Conservation (phyloP, 768 basidiomycete species). For the Lactifluus volemus region DNA sequence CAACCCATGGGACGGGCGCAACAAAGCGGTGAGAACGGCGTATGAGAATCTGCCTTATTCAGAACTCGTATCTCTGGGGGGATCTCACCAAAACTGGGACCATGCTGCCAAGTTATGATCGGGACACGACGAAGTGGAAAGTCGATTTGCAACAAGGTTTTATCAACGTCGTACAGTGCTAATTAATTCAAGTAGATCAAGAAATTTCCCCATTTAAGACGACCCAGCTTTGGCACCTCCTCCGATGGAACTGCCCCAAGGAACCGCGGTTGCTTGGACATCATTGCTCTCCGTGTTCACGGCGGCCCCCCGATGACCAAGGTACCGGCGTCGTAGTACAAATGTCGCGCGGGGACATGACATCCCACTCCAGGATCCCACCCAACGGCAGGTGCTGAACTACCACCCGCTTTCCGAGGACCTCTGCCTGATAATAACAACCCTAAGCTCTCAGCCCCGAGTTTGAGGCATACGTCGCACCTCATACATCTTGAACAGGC, state of each 20-base stretch:
- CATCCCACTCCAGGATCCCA: slow-evolving; percentile 64
- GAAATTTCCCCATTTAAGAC: neutral
- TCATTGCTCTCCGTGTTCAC: neutral
- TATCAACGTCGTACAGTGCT: neutral
- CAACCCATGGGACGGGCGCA: neutral
- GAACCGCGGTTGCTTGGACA: neutral
- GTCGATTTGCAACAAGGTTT: slow-evolving; percentile 2
- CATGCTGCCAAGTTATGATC: too few species aligned
- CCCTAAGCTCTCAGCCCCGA: neutral
- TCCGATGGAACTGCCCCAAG: slow-evolving; percentile 6
- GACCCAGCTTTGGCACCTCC: neutral
- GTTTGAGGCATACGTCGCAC: slow-evolving; percentile 30
- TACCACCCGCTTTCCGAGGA: slow-evolving; percentile 89
- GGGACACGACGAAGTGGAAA: too few species aligned
- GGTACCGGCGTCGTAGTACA: slow-evolving; percentile 17
- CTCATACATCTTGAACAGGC: slow-evolving; percentile 94
- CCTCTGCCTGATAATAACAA: slow-evolving; percentile 57
- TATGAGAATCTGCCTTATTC: slow-evolving; percentile 8
- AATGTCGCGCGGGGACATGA: slow-evolving; percentile 2
- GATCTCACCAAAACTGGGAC: too few species aligned
- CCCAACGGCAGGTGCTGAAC: slow-evolving; percentile 91
- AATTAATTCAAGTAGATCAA: slow-evolving; percentile 8
- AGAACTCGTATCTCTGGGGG: neutral
- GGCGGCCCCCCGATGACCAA: slow-evolving; percentile 14
- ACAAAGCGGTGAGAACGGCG: slow-evolving; percentile 7